These are phyloP conservation scores for Carex parvula DNA, from an alignment of 176 grass and related monocot genomes.

Conservation along the genomic window DNA sequence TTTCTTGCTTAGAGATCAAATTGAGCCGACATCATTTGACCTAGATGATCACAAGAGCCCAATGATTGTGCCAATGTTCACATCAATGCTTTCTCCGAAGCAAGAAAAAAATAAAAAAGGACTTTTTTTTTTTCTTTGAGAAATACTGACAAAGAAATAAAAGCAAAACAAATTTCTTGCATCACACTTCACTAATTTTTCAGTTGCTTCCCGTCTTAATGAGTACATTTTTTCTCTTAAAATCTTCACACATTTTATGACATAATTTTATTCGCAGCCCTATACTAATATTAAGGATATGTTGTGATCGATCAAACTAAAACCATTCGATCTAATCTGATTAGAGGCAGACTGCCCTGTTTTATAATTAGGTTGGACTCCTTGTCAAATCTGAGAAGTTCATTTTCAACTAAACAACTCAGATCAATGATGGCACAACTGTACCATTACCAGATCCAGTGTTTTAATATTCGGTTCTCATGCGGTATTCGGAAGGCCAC, in stretches of 20 bases:
- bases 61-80: background rate
- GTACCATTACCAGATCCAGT: too few relatives aligned
- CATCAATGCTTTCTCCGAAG: background rate
- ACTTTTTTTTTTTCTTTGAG: too few relatives aligned
- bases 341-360: background rate
- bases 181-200: background rate
- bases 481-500: too few relatives aligned
- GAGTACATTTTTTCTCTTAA: slow-evolving; percentile 52
- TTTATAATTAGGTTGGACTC: background rate
- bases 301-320: background rate
- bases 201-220: background rate
- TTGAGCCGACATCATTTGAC: background rate
- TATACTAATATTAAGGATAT: background rate
- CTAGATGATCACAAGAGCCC: background rate
- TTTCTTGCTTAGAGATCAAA: too few relatives aligned
- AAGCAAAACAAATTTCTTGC: background rate
- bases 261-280: background rate
- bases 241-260: slow-evolving; percentile 32
- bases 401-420: background rate
- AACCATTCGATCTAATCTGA: background rate
- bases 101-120: too few relatives aligned
- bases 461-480: too few relatives aligned
- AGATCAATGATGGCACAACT: background rate
- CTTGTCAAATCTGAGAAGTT: background rate
- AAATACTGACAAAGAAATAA: background rate